Conservation (phyloP, 257 asterid species). For the Solanum okadae region DNA sequence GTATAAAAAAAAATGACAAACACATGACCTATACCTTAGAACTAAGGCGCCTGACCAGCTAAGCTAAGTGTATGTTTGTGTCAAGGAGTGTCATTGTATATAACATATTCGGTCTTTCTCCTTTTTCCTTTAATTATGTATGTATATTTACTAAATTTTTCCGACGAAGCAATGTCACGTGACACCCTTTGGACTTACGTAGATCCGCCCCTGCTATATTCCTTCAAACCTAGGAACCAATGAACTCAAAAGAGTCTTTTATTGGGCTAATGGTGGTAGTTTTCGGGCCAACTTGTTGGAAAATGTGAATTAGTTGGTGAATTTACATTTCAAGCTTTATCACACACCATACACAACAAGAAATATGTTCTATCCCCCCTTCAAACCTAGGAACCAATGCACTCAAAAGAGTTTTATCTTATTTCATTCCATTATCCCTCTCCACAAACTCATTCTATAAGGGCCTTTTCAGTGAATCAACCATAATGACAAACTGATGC, state of each 20-base stretch:
- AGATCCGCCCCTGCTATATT: neutral
- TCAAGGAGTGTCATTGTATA: neutral
- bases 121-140: neutral
- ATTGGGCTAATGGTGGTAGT: neutral
- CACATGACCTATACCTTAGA: neutral
- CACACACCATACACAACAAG: neutral
- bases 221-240: neutral
- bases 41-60: neutral
- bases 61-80: neutral
- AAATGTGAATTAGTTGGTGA: neutral
- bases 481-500: neutral
- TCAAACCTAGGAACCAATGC: neutral
- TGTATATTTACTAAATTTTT: neutral
- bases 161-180: neutral
- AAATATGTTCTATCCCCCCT: neutral
- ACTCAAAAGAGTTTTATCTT: neutral
- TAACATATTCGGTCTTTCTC: neutral
- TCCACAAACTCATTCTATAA: neutral
- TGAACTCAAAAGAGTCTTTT: neutral
- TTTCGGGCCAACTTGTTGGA: neutral
- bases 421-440: neutral
- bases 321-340: neutral
- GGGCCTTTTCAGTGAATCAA: neutral
- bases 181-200: neutral
- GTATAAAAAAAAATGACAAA: neutral